Percentiles rank a stretch among this genome's conserved stretches.
Conservation (phyloP, 805 yeast species). For the Starmerella apis region DNA sequence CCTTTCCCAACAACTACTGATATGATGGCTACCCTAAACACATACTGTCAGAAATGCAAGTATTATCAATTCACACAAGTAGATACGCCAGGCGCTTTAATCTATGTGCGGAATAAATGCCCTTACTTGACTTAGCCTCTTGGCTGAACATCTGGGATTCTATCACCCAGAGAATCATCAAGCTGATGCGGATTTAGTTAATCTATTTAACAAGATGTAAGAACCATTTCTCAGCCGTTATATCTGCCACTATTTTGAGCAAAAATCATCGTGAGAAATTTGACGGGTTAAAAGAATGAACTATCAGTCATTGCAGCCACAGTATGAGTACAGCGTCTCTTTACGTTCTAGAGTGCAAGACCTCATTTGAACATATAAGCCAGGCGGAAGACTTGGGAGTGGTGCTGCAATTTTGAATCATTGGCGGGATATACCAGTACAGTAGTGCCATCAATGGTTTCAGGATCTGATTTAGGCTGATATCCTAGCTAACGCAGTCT, state of each 20-base stretch:
- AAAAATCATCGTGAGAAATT: too few relatives aligned
- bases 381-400: too few relatives aligned
- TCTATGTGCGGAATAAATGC: neutral
- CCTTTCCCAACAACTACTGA: too few relatives aligned
- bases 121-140: neutral
- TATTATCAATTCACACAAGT: too few relatives aligned
- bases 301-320: conserved; percentile 18
- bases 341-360: conserved; percentile 17
- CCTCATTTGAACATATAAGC: conserved; percentile 26
- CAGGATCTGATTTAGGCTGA: conserved; percentile 30
- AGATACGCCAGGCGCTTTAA: too few relatives aligned
- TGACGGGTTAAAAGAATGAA: too few relatives aligned
- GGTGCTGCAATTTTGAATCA: too few relatives aligned
- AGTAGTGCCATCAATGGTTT: conserved; percentile 16
- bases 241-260: neutral
- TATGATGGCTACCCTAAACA: too few relatives aligned
- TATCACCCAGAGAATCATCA: neutral
- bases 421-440: conserved; percentile 5
- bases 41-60: too few relatives aligned
- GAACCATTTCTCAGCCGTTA: neutral
- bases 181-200: neutral
- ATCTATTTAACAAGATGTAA: neutral
- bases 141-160: neutral
- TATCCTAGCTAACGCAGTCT: conserved; percentile 29
- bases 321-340: conserved; percentile 14